Percentiles rank a stretch among this genome's conserved stretches.
Evolutionary conservation across 1,284 basidiomycete species (phyloP).

Genomic region (Leccinum fuscescens): DNA sequence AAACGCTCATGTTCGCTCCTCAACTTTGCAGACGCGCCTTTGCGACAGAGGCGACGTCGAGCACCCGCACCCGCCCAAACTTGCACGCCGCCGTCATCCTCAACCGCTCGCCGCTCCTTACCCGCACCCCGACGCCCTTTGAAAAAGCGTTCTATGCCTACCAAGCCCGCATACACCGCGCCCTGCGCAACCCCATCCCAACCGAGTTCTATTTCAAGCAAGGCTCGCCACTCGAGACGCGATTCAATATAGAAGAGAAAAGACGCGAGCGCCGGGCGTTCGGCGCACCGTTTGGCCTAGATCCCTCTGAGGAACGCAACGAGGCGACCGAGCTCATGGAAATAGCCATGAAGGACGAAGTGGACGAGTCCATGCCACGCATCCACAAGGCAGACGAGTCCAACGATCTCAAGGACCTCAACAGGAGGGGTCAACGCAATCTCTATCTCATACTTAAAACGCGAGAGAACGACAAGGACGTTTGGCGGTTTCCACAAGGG

Average conservation of each 20-base stretch:
- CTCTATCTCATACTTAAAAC: conserved; percentile 59
- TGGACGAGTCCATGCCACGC: conserved; percentile 59
- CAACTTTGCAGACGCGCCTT: conserved; percentile 29
- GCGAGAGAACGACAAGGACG: background rate
- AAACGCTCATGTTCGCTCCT: conserved; percentile 2
- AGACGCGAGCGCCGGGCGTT: conserved; percentile 70
- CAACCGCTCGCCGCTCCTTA: conserved; percentile 82
- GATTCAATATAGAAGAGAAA: conserved; percentile 75
- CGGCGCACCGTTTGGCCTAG: conserved; percentile 54
- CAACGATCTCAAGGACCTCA: conserved; percentile 70
- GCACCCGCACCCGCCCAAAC: conserved; percentile 17
- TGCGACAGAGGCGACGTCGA: conserved; percentile 35
- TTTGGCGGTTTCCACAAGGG: conserved; percentile 84
- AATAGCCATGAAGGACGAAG: conserved; percentile 58
- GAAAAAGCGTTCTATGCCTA: conserved; percentile 87
- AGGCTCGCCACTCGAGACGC: conserved; percentile 82
- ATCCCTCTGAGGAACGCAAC: conserved; percentile 48
- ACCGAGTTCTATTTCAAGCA: conserved; percentile 94
- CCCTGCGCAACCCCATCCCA: conserved; percentile 87
- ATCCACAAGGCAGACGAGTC: conserved; percentile 60
- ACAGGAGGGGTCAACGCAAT: conserved; percentile 81
- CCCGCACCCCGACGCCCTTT: conserved; percentile 73
- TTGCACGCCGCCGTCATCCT: conserved; percentile 66
- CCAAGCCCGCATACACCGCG: conserved; percentile 80
- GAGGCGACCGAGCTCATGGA: conserved; percentile 58